Evolutionary conservation across 73 alveolate genomes (phyloP).

Genomic region (Blepharisma japonicum): DNA sequence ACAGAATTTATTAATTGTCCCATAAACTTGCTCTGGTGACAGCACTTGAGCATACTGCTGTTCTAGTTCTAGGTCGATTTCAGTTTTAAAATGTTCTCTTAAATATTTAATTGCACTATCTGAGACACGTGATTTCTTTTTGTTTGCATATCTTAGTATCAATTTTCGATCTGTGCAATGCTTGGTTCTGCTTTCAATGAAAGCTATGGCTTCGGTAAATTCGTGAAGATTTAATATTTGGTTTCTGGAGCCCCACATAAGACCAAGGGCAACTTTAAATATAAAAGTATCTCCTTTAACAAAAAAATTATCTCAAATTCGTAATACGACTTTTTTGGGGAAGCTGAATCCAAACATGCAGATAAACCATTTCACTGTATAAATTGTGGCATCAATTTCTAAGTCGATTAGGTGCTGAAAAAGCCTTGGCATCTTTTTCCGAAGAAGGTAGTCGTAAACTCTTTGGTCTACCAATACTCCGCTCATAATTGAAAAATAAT

Average conservation of each 20-base stretch:
- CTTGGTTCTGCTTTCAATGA: not conserved
- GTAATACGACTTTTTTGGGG: conserved; percentile 46
- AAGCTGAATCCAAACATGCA: conserved; percentile 65
- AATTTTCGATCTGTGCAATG: not conserved
- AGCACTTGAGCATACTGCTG: not conserved
- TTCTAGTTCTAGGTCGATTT: not conserved
- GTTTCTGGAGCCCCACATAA: conserved; percentile 48
- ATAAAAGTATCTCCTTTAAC: conserved; percentile 62
- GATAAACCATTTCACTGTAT: conserved; percentile 80
- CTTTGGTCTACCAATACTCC: conserved; percentile 71
- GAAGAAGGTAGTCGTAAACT: conserved; percentile 55
- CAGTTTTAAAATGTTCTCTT: not conserved
- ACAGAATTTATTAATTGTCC: not conserved
- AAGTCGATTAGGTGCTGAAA: conserved; percentile 43
- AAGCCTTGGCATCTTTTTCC: conserved; percentile 48
- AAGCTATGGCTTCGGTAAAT: conserved; percentile 41
- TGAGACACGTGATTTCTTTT: not conserved
- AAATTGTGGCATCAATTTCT: conserved; percentile 54
- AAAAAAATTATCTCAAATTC: conserved; percentile 66
- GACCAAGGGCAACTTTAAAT: conserved; percentile 50
- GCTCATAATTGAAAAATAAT: conserved; percentile 64
- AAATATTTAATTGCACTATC: not conserved
- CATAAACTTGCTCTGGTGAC: not conserved
- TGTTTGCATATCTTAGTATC: not conserved
- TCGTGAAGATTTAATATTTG: conserved; percentile 38